Evolutionary conservation across 805 yeast species (phyloP).

Genomic region (Sungouiozyma ichnusensis): DNA sequence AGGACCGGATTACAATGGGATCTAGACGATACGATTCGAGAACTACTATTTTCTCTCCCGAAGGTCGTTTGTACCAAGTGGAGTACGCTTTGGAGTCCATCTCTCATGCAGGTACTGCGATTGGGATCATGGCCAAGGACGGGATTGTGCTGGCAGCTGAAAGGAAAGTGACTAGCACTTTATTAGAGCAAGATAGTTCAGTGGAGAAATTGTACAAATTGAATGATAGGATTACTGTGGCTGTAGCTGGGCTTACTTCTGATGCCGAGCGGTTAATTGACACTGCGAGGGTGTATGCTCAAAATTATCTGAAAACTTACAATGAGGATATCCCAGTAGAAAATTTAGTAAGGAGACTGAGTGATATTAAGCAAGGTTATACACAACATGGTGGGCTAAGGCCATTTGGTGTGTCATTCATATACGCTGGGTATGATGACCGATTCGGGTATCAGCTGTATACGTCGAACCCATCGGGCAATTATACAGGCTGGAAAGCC

Average conservation of each 20-base stretch:
- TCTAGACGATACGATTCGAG: slow-evolving; percentile 98
- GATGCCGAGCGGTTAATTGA: slow-evolving; percentile 89
- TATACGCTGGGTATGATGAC: slow-evolving; percentile 93
- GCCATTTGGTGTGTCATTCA: slow-evolving; percentile 95
- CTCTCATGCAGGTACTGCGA: slow-evolving; percentile 95
- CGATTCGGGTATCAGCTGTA: slow-evolving; percentile 82
- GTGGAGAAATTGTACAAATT: slow-evolving; percentile 86
- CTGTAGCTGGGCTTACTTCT: slow-evolving; percentile 97
- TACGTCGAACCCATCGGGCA: slow-evolving; percentile 95
- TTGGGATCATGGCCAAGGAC: slow-evolving; percentile 81
- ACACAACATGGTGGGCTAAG: slow-evolving; percentile 98
- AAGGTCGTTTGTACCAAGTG: slow-evolving; percentile 93
- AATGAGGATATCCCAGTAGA: slow-evolving; percentile 94
- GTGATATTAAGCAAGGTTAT: slow-evolving; percentile 94
- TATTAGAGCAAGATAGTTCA: slow-evolving; percentile 85
- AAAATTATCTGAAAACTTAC: slow-evolving; percentile 72
- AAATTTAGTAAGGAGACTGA: slow-evolving; percentile 72
- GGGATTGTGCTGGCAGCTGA: slow-evolving; percentile 95
- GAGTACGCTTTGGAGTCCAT: slow-evolving; percentile 96
- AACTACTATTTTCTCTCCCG: slow-evolving; percentile 98
- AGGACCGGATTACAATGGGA: slow-evolving; percentile 40
- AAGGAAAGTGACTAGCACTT: slow-evolving; percentile 84
- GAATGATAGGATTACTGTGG: slow-evolving; percentile 76
- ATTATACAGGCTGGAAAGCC: slow-evolving; percentile 97
- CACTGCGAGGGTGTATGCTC: slow-evolving; percentile 78